Percentiles rank a stretch among this genome's conserved stretches.
These are phyloP conservation scores for Microthlaspi erraticum DNA, from an alignment of 345 rosid genomes.

Conservation along the genomic window DNA sequence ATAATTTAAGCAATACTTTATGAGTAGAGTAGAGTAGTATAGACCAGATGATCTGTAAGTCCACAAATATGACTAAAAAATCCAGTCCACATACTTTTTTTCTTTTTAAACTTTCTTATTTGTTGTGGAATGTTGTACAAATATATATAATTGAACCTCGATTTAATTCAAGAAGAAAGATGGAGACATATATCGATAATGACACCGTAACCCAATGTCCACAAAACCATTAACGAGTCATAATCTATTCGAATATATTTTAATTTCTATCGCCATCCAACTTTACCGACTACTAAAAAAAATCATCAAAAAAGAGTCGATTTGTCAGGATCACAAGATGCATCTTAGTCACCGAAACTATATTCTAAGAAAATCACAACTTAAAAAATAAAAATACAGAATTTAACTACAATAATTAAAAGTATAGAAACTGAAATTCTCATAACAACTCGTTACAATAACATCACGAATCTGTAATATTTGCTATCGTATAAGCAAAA, in stretches of 20 bases:
- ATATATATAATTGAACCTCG: neutral
- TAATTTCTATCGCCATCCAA: conserved; percentile 32
- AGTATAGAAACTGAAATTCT: conserved; percentile 27
- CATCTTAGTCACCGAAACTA: conserved; percentile 26
- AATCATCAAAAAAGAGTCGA: conserved; percentile 37
- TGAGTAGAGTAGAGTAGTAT: too few species aligned
- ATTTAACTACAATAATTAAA: conserved; percentile 18
- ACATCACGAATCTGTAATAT: conserved; percentile 36
- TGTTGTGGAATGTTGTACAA: conserved; percentile 17
- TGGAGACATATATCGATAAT: conserved; percentile 30
- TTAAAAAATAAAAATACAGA: conserved; percentile 7
- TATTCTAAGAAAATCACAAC: conserved; percentile 4
- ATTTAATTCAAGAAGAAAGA: conserved; percentile 13
- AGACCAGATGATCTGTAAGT: neutral
- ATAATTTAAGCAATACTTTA: conserved; percentile 25
- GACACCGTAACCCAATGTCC: conserved; percentile 37
- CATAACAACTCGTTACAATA: conserved; percentile 16
- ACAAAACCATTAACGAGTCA: conserved; percentile 38
- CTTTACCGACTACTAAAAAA: conserved; percentile 23
- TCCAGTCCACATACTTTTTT: conserved; percentile 15
- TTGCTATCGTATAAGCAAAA: conserved; percentile 42
- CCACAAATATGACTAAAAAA: conserved; percentile 1
- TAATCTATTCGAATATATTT: conserved; percentile 22
- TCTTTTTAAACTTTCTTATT: conserved; percentile 3
- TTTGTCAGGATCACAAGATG: conserved; percentile 32